Evolutionary conservation across 768 basidiomycete species (phyloP).

Genomic region (Suillus brevipes): DNA sequence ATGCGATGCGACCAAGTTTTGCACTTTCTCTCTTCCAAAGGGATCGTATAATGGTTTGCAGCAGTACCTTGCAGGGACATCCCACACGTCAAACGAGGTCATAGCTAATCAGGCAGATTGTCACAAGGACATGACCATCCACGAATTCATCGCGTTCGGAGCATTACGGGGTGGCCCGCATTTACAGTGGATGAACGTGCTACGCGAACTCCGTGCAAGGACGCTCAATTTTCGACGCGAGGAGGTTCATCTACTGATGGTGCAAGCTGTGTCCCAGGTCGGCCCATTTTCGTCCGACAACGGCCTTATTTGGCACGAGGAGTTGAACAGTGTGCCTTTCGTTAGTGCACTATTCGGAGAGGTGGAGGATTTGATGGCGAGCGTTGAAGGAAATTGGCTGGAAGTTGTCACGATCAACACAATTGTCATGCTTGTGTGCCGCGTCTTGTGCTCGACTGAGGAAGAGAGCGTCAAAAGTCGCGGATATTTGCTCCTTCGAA

Average conservation of each 20-base stretch:
- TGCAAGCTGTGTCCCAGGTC: slow-evolving; percentile 46
- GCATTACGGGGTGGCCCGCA: slow-evolving; percentile 43
- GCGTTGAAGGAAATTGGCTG: slow-evolving; percentile 44
- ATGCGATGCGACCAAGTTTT: slow-evolving; percentile 16
- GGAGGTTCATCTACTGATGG: slow-evolving; percentile 43
- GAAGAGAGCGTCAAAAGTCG: slow-evolving; percentile 14
- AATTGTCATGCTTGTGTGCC: slow-evolving; percentile 34
- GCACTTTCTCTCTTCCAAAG: slow-evolving; percentile 34
- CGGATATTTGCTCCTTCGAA: slow-evolving; percentile 30
- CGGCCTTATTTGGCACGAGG: slow-evolving; percentile 40
- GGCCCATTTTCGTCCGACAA: slow-evolving; percentile 28
- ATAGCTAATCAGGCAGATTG: slow-evolving; percentile 44
- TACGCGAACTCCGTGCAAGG: slow-evolving; percentile 43
- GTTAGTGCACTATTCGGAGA: slow-evolving; percentile 37
- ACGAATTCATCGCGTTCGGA: slow-evolving; percentile 48
- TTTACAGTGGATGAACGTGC: slow-evolving; percentile 54
- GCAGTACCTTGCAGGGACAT: slow-evolving; percentile 35
- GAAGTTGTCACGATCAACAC: slow-evolving; percentile 33
- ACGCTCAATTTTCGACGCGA: slow-evolving; percentile 39
- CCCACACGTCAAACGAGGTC: slow-evolving; percentile 44
- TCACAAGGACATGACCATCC: slow-evolving; percentile 39
- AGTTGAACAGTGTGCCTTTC: slow-evolving; percentile 35
- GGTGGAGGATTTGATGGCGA: slow-evolving; percentile 34
- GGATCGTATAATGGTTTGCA: slow-evolving; percentile 39
- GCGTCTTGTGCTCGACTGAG: slow-evolving; percentile 35